Base-by-base conservation (phyloP, 2,329 filamentous ascomycete species). In the Ophiostoma ulmi region DNA sequence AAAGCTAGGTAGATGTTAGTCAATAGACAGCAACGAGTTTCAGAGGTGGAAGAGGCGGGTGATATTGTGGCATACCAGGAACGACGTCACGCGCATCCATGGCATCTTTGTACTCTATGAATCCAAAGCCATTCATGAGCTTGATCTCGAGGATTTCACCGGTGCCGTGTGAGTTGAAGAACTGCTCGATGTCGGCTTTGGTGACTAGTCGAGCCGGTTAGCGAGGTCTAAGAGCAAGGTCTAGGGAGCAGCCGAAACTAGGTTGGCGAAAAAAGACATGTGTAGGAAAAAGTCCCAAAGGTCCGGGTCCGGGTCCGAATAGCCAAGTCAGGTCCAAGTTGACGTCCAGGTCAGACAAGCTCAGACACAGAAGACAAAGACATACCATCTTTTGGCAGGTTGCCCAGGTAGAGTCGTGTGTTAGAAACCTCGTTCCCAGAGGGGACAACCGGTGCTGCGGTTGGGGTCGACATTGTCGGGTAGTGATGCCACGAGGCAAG, bases 91-190 rank as follows among this genome's bases (percentile, higher is more conserved):
- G 91, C 76, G 95, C 95, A 83, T 99, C 95, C 91, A 97, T 92
- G 72, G 93, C 89, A 83, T 98, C 95, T 82, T 97, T 96, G 83
- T 98, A 99, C 82, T 99, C 95, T 80, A 99, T 97, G 85, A 99
- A 99, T 80, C 95, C 95, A 80, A 99, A 99, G 78, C 95, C 95
- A 80, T 97, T 98, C 95, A 99, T 99, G 74, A 99, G 89, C 86
- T 99, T 99, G 84, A 99, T 94, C 84, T 99, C 95, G 76, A 91
- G 95, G 80, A 99, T 98, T 81, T 97, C 93, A 81, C 95, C 95
- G 76, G 93, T 94, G 79, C 94, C 95, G 89, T 97, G 93, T 78
- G 90, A 93, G 80, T 90, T 90, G 83, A 99, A 99, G 82, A 98
- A 94, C 77, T 90, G 88, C 83, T 98, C 94, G 80, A 99, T 91